A percentile compares a stretch with the other conserved stretches of the same genome.
Conservation (phyloP, 495 filamentous ascomycete species). For the Lasiosphaeria hispida region DNA sequence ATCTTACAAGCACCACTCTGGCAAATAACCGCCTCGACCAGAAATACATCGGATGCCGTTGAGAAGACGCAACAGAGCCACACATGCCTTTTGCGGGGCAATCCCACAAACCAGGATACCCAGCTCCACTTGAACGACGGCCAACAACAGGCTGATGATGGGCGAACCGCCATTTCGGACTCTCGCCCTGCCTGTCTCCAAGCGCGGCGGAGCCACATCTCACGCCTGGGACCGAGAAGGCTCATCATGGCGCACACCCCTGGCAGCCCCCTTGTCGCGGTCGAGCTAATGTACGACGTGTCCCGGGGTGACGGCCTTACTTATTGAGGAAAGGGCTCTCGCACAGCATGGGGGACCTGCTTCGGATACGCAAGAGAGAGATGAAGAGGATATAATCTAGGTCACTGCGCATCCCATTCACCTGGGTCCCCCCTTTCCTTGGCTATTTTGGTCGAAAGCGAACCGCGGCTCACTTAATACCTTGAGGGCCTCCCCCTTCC, state of each 20-base stretch:
- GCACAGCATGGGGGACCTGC: constrained; percentile 10
- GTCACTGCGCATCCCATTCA: constrained; percentile 14
- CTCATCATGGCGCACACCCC: not conserved
- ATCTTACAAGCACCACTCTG: constrained; percentile 10
- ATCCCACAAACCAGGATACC: constrained; percentile 26
- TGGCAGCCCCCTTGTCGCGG: not conserved
- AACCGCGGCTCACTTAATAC: not conserved
- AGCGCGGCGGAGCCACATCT: constrained; percentile 11
- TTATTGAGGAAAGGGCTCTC: constrained; percentile 21
- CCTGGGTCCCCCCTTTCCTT: constrained; percentile 13
- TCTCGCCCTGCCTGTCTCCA: constrained; percentile 30
- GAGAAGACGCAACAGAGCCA: not conserved
- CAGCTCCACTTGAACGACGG: not conserved
- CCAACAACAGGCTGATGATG: not conserved
- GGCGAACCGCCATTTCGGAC: constrained; percentile 22
- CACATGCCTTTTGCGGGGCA: constrained; percentile 17
- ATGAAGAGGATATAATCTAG: constrained; percentile 20
- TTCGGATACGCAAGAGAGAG: constrained; percentile 21
- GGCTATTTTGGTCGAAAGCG: constrained; percentile 10
- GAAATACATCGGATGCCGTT: not conserved
- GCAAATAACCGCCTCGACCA: constrained; percentile 6
- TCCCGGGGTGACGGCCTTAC: constrained; percentile 15
- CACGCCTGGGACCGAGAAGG: not conserved
- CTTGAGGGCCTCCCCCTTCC: constrained; percentile 4
- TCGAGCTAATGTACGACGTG: constrained; percentile 20